Conservation (phyloP, 2,329 filamentous ascomycete species). For the Sordariomycetes sp. region DNA sequence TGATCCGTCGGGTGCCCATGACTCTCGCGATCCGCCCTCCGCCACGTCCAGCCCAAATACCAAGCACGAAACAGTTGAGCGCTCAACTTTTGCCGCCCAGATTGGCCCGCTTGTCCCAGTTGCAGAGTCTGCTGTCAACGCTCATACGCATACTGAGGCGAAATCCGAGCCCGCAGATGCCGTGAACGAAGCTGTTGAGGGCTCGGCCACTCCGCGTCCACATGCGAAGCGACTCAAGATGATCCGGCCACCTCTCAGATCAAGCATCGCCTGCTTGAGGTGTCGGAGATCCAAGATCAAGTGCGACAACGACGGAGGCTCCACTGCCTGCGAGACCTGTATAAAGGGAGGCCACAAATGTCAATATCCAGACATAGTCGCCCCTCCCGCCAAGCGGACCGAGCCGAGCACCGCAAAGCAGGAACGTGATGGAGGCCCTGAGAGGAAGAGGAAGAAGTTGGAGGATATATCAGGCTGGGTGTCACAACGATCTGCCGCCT, state of each 20-base stretch:
- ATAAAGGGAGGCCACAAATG: slow-evolving; percentile 60
- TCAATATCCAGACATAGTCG: slow-evolving; percentile 43
- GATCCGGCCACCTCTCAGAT: slow-evolving; percentile 47
- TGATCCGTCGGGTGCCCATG: slow-evolving; percentile 23
- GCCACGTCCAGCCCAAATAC: slow-evolving; percentile 1
- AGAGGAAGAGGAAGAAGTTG: slow-evolving; percentile 34
- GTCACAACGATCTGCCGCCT: slow-evolving; percentile 12
- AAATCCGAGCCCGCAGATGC: neutral
- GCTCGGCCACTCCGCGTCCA: neutral
- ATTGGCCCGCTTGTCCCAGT: neutral
- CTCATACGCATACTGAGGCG: neutral
- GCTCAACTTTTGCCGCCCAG: neutral
- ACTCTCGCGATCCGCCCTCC: slow-evolving; percentile 12
- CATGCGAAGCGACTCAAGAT: slow-evolving; percentile 1
- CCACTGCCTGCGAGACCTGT: slow-evolving; percentile 62
- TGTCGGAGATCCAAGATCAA: slow-evolving; percentile 78
- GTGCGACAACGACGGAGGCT: slow-evolving; percentile 66
- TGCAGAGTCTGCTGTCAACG: neutral
- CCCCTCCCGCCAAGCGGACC: slow-evolving; percentile 24
- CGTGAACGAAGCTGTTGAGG: neutral
- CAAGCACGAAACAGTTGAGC: neutral
- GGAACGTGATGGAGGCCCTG: slow-evolving; percentile 27
- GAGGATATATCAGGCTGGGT: slow-evolving; percentile 20
- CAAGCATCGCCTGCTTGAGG: slow-evolving; percentile 64
- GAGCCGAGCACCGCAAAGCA: slow-evolving; percentile 22